phyloP scores from a whole-genome alignment of 1,284 basidiomycete species.

The Laetiporus sulphureus region DNA sequence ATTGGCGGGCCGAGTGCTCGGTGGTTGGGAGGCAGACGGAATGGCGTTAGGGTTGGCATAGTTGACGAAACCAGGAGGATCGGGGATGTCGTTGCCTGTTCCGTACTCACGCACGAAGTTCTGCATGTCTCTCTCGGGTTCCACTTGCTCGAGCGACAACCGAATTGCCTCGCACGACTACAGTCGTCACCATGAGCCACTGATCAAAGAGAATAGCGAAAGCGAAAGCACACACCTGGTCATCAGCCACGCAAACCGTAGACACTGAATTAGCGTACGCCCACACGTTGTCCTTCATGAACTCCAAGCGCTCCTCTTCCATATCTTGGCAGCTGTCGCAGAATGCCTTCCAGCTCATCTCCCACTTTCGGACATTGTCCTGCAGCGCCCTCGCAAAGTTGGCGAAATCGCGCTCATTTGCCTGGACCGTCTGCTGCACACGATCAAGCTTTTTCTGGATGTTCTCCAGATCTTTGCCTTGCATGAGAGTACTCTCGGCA shows the following conservation, averaged over 20 bases:
- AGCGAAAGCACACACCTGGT: constrained; percentile 67
- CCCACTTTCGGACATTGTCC: constrained; percentile 85
- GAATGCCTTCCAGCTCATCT: constrained; percentile 89
- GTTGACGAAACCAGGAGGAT: constrained; percentile 79
- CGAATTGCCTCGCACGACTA: constrained; percentile 89
- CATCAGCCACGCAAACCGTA: constrained; percentile 92
- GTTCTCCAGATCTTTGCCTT: constrained; percentile 93
- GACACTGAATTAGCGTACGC: constrained; percentile 94
- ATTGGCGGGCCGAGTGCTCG: constrained; percentile 47
- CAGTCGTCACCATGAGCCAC: constrained; percentile 3
- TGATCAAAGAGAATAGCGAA: background rate
- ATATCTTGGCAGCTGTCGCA: constrained; percentile 94
- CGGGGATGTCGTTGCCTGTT: constrained; percentile 80
- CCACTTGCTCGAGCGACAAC: constrained; percentile 76
- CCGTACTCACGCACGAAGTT: constrained; percentile 81
- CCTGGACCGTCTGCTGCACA: constrained; percentile 83
- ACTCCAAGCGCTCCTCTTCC: constrained; percentile 90
- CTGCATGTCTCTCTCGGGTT: constrained; percentile 79
- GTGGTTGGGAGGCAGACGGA: constrained; percentile 47
- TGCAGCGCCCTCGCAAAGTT: constrained; percentile 81
- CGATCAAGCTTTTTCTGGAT: constrained; percentile 84
- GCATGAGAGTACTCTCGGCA: constrained; percentile 87
- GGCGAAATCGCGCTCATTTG: constrained; percentile 87
- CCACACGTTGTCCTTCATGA: constrained; percentile 95
- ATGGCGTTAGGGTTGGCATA: constrained; percentile 60